Evolutionary conservation across 805 yeast species (phyloP), one percentile per base, ranked within the genome.

Genomic region (Candida namnaoensis): DNA sequence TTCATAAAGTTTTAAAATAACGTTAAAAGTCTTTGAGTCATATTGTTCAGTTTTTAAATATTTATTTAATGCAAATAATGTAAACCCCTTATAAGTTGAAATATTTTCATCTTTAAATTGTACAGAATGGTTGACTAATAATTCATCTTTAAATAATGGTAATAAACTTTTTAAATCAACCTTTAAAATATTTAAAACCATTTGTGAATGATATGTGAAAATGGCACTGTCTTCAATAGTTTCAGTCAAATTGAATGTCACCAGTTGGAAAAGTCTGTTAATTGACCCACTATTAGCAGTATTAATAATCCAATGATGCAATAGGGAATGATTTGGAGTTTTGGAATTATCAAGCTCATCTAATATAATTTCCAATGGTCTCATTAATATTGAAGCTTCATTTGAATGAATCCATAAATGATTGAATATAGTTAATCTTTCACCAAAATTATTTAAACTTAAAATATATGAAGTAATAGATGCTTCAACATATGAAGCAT

Each of bases 361-460:
- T 32, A 90, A 57, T 14, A 86, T 62, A 1, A 86, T 55, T 45
- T 79, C 76, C 6, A 88, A 57, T 0, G 95, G 93, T 47, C 81
- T 68, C 7, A 71, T 62, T 11, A 88, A 61, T 40, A 65, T 59
- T 3, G 57, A 47, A 4, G 62, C 51, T 33, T 78, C 86, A 36
- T 69, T 72, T 0, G 91, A 72, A 50, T 85, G 91, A 4, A 70
- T 68, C 97, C 97, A 91, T 5, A 90, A 56, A 8, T 76, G 70
- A 39, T 77, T 70, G 47, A 87, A 73, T 0, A 84, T 82, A 14
- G 65, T 57, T 1, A 82, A 58, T 44, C 78, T 66, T 14, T 68
- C 60, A 6, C 60, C 54, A 19, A 69, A 60, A 32, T 54, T 55
- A 7, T 60, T 46, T 7, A 66, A 57, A 5, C 68, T 54, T 12